These are phyloP conservation scores for Didymella keratinophila DNA, from an alignment of 2,329 filamentous ascomycete genomes.

Conservation along the genomic window DNA sequence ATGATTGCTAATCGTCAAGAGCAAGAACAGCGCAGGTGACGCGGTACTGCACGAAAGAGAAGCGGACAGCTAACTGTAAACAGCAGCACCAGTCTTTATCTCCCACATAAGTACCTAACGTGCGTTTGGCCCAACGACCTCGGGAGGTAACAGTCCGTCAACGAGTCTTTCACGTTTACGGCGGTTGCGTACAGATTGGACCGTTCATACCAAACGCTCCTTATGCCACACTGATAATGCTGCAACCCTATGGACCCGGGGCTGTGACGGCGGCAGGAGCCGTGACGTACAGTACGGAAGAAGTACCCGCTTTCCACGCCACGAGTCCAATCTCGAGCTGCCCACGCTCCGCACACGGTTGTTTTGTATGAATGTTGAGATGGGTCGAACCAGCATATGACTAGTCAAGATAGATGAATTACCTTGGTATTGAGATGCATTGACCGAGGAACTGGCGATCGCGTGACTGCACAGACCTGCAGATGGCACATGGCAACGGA, in stretches of 20 bases:
- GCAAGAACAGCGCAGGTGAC: too few species aligned
- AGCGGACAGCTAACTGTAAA: too few species aligned
- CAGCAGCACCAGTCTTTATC: too few species aligned
- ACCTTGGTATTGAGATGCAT: not conserved
- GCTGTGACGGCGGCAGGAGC: not conserved
- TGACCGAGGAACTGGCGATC: not conserved
- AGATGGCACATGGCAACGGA: slow-evolving; percentile 2
- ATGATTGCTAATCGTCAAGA: too few species aligned
- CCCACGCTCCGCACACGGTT: not conserved
- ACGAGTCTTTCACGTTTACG: too few species aligned
- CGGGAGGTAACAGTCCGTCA: too few species aligned
- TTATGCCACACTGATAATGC: too few species aligned
- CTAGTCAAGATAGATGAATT: not conserved
- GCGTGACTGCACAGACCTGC: slow-evolving; percentile 6
- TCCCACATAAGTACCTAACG: too few species aligned
- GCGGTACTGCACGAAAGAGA: too few species aligned
- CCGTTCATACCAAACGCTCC: too few species aligned
- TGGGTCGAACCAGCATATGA: not conserved
- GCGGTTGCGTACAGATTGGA: too few species aligned
- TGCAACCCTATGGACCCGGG: not conserved
- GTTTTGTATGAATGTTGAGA: not conserved
- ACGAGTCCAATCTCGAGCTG: not conserved
- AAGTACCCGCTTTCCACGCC: not conserved
- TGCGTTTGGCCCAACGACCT: too few species aligned
- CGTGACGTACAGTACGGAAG: not conserved